Conservation (phyloP, 2,329 filamentous ascomycete genomes). For the Scedosporium dehoogii region DNA sequence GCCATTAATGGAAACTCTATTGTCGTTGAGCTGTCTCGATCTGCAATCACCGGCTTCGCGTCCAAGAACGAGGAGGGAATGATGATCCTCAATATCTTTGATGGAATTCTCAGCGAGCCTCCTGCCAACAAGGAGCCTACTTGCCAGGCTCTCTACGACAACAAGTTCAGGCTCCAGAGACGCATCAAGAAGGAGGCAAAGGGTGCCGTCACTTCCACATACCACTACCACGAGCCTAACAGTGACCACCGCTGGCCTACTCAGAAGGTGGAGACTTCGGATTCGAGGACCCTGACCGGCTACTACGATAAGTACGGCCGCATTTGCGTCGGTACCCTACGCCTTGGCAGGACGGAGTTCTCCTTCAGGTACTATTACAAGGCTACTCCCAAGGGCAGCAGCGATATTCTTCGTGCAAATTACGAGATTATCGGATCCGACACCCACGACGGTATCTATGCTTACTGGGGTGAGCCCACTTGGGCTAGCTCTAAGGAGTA, state of each 20-base stretch:
- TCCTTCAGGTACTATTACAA: conserved; percentile 26
- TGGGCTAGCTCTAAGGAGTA: conserved; percentile 11
- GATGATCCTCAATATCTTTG: conserved; percentile 20
- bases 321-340: conserved; percentile 19
- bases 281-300: conserved; percentile 14
- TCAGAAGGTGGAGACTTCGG: conserved; percentile 16
- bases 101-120: conserved; percentile 14
- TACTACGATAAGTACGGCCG: conserved; percentile 25
- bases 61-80: conserved; percentile 13
- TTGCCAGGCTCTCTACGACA: conserved; percentile 19
- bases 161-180: conserved; percentile 15
- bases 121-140: conserved; percentile 13
- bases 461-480: conserved; percentile 24
- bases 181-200: conserved; percentile 14
- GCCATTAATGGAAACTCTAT: conserved; percentile 19
- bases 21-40: conserved; percentile 19
- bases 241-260: conserved; percentile 15
- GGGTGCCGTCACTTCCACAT: conserved; percentile 12
- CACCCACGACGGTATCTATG: conserved; percentile 18
- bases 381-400: conserved; percentile 19
- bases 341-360: conserved; percentile 17
- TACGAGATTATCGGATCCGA: conserved; percentile 13
- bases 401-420: conserved; percentile 23
- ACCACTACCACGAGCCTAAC: conserved; percentile 14
- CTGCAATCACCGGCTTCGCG: conserved; percentile 21